Evolutionary conservation across 345 rosid genomes (phyloP), one percentile per base, ranked within the genome.

Genomic region (Rubroshorea leprosula): DNA sequence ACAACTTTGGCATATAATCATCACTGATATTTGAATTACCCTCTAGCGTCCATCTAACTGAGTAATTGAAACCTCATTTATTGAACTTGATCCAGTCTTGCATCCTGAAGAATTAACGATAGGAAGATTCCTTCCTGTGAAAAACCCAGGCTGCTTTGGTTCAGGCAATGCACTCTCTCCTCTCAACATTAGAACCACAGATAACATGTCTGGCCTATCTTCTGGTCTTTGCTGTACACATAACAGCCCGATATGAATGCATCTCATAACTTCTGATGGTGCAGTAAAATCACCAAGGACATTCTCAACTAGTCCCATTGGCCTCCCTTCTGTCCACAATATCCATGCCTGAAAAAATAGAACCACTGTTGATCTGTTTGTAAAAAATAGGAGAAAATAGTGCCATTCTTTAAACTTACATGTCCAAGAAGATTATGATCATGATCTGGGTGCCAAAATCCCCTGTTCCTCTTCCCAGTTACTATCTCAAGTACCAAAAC

Each of bases 401-500:
- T 26, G 17, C 4, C 45, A 4, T 46, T 19, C n/a, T 22, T 23
- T 18, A 1, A 8, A 29, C 73, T 64, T 25, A 68, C 69, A 31
- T 74, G 25, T 53, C 77, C 69, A 21, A 72, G 60, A 51, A 74
- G 76, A 44, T 68, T 57, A 38, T 26, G 67, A 5, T 26, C 47
- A 18, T 65, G 63, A 2, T 17, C 59, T 1, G 51, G 61, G 22
- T 61, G 69, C 10, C 25, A 24, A 23, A 72, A 74, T 9, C 77
- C 70, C 26, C 61, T 58, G 47, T 78, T 78, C 67, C 41, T 68
- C 23, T 50, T 48, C 45, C 90, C 82, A 17, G 74, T 74, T 23
- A 81, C 23, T 10, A 81, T 74, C 76, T 83, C 83, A 0, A 79
- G 57, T 63, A 80, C 22, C 5, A 80, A 44, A 23, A 80, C 82